A percentile compares a stretch with the other conserved stretches of the same genome.
These are phyloP conservation scores for Aurantiochytrium sp. DNA, from an alignment of 108 stramenopile genomes.

Conservation along the genomic window DNA sequence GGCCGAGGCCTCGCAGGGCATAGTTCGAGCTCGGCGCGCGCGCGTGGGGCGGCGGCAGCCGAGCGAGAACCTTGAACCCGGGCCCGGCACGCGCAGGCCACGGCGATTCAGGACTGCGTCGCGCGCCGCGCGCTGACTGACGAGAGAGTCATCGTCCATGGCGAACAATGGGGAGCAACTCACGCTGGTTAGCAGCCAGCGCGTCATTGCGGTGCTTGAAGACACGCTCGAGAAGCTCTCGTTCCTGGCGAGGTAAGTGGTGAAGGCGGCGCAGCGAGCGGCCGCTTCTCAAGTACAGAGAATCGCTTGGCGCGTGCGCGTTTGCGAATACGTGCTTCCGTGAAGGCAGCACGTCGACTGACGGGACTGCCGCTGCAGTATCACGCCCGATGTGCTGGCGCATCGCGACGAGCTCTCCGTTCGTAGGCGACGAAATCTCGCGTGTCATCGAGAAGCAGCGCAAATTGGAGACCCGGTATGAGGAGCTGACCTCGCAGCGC, in stretches of 20 bases:
- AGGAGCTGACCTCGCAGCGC: slow-evolving; percentile 56
- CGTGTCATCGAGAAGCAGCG: slow-evolving; percentile 56
- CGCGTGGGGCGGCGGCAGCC: no score
- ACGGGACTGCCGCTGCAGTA: background rate
- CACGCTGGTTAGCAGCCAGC: slow-evolving; percentile 6
- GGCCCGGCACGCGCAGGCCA: no score
- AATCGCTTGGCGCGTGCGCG: no score
- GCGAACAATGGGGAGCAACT: background rate
- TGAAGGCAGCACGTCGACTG: background rate
- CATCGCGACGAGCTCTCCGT: slow-evolving; percentile 65
- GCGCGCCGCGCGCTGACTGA: no score
- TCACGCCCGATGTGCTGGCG: slow-evolving; percentile 61
- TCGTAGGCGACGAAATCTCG: slow-evolving; percentile 62
- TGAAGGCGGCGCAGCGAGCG: no score
- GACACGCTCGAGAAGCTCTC: slow-evolving; percentile 36
- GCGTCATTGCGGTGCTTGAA: slow-evolving; percentile 30
- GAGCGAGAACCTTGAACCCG: no score
- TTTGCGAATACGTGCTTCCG: no score
- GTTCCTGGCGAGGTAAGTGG: slow-evolving; percentile 32
- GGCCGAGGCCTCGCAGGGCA: no score
- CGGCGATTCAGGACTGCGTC: no score
- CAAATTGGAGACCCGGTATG: slow-evolving; percentile 47
- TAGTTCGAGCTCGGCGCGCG: no score
- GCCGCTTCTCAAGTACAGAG: no score
- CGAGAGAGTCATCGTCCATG: background rate